A percentile compares a stretch with the other conserved stretches of the same genome.
These are phyloP conservation scores for Platanthera zijinensis DNA, from an alignment of 106 monocot genomes.

Conservation along the genomic window DNA sequence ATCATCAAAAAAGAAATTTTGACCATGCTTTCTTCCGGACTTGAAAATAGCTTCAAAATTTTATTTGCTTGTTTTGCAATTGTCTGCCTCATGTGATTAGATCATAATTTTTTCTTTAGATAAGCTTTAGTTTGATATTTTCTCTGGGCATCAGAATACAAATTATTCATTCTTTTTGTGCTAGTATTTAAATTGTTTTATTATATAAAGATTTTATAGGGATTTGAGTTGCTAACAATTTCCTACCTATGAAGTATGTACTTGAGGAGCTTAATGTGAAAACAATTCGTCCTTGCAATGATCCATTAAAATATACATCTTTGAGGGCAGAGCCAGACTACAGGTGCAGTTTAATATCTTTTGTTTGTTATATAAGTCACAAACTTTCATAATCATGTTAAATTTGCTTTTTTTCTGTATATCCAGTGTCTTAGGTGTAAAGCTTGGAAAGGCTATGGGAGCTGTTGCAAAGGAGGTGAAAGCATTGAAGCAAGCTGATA, in stretches of 20 bases:
- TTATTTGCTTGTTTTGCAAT: neutral
- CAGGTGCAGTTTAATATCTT: constrained; percentile 38
- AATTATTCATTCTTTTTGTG: neutral
- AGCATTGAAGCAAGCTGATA: constrained; percentile 74
- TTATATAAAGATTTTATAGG: neutral
- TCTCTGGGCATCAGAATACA: neutral
- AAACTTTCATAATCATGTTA: neutral
- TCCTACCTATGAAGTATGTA: constrained; percentile 61
- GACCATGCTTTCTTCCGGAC: neutral
- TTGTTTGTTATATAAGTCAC: neutral
- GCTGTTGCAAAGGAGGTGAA: constrained; percentile 76
- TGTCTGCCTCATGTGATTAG: neutral
- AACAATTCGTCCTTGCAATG: constrained; percentile 83
- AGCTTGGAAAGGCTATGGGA: constrained; percentile 88
- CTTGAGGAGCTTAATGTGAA: constrained; percentile 92
- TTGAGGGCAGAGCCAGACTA: constrained; percentile 93
- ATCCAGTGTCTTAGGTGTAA: constrained; percentile 67
- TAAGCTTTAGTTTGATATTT: neutral
- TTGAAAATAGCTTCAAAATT: neutral
- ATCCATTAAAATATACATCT: constrained; percentile 83
- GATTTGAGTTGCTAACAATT: neutral
- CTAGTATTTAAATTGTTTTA: neutral
- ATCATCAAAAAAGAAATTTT: neutral
- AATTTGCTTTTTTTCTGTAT: neutral
- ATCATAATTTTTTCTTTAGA: neutral